Conservation (phyloP, 1,284 basidiomycete species). For the Mycena sp. region DNA sequence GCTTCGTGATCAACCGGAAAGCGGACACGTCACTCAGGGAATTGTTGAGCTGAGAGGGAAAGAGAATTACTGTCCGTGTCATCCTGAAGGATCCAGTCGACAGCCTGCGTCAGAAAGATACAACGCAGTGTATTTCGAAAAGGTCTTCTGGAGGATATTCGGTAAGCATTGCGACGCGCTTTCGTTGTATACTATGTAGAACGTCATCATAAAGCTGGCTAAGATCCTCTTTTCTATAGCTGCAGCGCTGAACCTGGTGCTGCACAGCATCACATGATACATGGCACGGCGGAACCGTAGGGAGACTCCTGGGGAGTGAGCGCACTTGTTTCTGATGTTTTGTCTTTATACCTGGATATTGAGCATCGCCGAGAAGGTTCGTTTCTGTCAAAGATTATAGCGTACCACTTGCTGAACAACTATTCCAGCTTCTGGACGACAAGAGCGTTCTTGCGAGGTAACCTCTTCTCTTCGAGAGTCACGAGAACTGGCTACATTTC, state of each 20-base stretch:
- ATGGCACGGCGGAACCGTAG: background rate
- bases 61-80: too few relatives aligned
- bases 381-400: too few relatives aligned
- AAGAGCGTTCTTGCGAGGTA: background rate
- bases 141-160: background rate
- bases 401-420: background rate
- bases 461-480: background rate
- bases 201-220: background rate
- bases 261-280: background rate
- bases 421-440: background rate
- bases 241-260: background rate
- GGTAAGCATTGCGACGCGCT: background rate
- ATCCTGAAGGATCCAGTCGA: background rate
- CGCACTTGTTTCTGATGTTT: background rate
- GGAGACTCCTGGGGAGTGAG: background rate
- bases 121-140: background rate
- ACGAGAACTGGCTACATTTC: background rate
- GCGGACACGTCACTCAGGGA: too few relatives aligned
- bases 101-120: background rate
- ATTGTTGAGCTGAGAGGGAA: too few relatives aligned
- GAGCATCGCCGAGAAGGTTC: too few relatives aligned
- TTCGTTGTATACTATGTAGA: background rate
- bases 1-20: background rate
- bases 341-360: background rate
- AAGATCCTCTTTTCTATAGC: background rate